These are phyloP conservation scores for Solanum tarapatanum DNA, from an alignment of 257 asterid species.

Conservation along the genomic window DNA sequence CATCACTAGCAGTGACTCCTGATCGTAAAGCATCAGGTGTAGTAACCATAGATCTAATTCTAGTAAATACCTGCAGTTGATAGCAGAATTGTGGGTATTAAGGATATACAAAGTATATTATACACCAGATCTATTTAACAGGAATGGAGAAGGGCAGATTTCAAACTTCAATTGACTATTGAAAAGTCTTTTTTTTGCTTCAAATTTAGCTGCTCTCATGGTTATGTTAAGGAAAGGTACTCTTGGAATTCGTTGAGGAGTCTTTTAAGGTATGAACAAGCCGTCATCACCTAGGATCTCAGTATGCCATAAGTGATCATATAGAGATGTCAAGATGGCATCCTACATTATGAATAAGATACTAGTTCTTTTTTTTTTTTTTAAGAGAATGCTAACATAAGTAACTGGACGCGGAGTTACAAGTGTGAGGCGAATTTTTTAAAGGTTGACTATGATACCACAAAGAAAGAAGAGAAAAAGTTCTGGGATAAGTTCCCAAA, in stretches of 20 bases:
- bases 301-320: background rate
- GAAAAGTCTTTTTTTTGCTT: background rate
- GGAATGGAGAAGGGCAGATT: background rate
- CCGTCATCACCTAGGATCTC: background rate
- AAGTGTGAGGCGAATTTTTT: background rate
- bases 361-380: background rate
- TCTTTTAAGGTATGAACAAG: background rate
- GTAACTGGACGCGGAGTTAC: background rate
- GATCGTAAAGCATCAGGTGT: conserved; percentile 49
- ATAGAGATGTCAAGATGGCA: background rate
- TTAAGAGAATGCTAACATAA: background rate
- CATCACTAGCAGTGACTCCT: conserved; percentile 91
- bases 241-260: background rate
- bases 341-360: background rate
- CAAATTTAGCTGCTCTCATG: background rate
- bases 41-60: conserved; percentile 60
- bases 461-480: background rate
- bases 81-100: background rate
- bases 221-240: background rate
- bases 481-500: background rate
- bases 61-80: conserved; percentile 45
- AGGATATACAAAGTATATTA: background rate
- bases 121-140: background rate
- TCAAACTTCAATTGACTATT: background rate
- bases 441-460: background rate